Evolutionary conservation across 2,329 filamentous ascomycete genomes (phyloP).

Genomic region (Ceratocystis ficicola): DNA sequence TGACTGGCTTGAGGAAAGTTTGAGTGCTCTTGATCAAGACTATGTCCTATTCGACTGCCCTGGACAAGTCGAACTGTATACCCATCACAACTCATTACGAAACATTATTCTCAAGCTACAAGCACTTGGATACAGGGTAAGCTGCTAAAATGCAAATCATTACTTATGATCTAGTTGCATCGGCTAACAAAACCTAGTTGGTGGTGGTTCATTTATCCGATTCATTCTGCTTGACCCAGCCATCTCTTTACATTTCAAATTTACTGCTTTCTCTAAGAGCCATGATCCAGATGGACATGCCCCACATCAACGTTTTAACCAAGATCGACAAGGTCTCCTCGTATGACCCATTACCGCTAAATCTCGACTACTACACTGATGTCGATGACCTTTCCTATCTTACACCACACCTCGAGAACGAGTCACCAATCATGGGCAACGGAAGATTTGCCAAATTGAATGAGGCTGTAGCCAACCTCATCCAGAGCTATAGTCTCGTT

Average conservation of each 20-base stretch:
- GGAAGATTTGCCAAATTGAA: slow-evolving; percentile 77
- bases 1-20: slow-evolving; percentile 74
- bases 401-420: slow-evolving; percentile 64
- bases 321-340: slow-evolving; percentile 90
- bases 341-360: slow-evolving; percentile 82
- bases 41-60: slow-evolving; percentile 95
- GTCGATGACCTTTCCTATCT: slow-evolving; percentile 85
- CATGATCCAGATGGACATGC: slow-evolving; percentile 97
- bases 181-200: slow-evolving; percentile 44
- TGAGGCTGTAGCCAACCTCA: slow-evolving; percentile 70
- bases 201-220: slow-evolving; percentile 90
- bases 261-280: slow-evolving; percentile 83
- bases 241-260: slow-evolving; percentile 89
- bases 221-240: slow-evolving; percentile 82
- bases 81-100: slow-evolving; percentile 80
- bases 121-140: slow-evolving; percentile 81
- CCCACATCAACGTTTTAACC: slow-evolving; percentile 88
- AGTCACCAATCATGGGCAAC: slow-evolving; percentile 56
- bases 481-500: slow-evolving; percentile 82
- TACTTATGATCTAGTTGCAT: slow-evolving; percentile 26
- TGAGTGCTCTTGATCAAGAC: slow-evolving; percentile 73
- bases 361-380: slow-evolving; percentile 94
- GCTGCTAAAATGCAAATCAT: slow-evolving; percentile 27
- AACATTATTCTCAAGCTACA: slow-evolving; percentile 86
- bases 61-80: slow-evolving; percentile 93